Evolutionary conservation across 1,139 yeast genomes (phyloP).

Genomic region (Kodamaea fungicola): DNA sequence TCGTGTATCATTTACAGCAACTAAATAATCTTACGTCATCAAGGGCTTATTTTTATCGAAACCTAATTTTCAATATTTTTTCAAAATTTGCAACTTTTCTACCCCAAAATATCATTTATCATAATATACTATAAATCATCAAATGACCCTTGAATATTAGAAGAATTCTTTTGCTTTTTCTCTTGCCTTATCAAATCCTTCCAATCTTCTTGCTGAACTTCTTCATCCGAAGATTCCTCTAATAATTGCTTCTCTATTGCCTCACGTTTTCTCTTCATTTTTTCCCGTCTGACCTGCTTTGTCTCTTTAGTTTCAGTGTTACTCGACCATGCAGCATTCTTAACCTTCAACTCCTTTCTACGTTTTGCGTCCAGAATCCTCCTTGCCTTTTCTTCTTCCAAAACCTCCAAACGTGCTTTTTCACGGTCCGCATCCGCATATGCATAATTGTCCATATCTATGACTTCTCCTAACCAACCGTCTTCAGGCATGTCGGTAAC

Average conservation of each 20-base stretch:
- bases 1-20: too few relatives aligned
- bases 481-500: slow-evolving; percentile 51
- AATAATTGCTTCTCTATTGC: slow-evolving; percentile 55
- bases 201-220: slow-evolving; percentile 75
- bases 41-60: too few relatives aligned
- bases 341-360: slow-evolving; percentile 46
- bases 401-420: slow-evolving; percentile 52
- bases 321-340: slow-evolving; percentile 78
- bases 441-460: slow-evolving; percentile 62
- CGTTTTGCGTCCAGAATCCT: slow-evolving; percentile 47
- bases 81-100: too few relatives aligned
- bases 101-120: background rate
- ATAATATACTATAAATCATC: slow-evolving; percentile 59
- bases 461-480: slow-evolving; percentile 69
- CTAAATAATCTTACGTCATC: too few relatives aligned
- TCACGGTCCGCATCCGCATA: slow-evolving; percentile 70
- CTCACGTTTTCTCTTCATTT: slow-evolving; percentile 60
- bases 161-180: slow-evolving; percentile 47
- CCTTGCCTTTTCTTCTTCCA: slow-evolving; percentile 44
- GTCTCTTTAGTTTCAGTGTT: slow-evolving; percentile 62
- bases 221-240: slow-evolving; percentile 48
- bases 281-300: slow-evolving; percentile 60
- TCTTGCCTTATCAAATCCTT: slow-evolving; percentile 69
- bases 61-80: too few relatives aligned
- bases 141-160: slow-evolving; percentile 56